These are phyloP conservation scores for Aureobasidium musti DNA, from an alignment of 2,329 filamentous ascomycete genomes.

Conservation along the genomic window DNA sequence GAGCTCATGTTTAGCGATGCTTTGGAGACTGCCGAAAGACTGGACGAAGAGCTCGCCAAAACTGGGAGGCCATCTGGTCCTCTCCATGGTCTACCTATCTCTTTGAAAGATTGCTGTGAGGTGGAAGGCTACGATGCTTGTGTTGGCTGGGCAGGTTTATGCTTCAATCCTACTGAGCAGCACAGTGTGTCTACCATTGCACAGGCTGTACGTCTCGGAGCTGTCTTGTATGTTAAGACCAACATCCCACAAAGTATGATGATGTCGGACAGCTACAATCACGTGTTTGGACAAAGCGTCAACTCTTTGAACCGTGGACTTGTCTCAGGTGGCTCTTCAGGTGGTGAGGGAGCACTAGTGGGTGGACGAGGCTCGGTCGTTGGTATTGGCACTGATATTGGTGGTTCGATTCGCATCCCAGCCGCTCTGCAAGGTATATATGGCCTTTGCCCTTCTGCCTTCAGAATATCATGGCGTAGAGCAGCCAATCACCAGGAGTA, in stretches of 20 bases:
- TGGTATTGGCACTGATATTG: conserved; percentile 59
- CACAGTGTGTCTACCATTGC: conserved; percentile 46
- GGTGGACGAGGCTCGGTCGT: conserved; percentile 56
- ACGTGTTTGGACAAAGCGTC: conserved; percentile 55
- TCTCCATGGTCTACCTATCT: conserved; percentile 58
- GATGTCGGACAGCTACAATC: conserved; percentile 56
- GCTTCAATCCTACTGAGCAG: conserved; percentile 35
- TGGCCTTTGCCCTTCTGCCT: conserved; percentile 49
- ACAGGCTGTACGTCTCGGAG: conserved; percentile 42
- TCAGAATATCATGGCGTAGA: conserved; percentile 48
- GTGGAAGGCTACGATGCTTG: conserved; percentile 43
- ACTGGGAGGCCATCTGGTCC: conserved; percentile 34
- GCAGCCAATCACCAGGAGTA: conserved; percentile 29
- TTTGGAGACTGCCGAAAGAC: conserved; percentile 33
- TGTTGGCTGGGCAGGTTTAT: conserved; percentile 39
- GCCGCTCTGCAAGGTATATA: conserved; percentile 53
- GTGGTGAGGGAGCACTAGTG: conserved; percentile 59
- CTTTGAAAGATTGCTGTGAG: conserved; percentile 56
- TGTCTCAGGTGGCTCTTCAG: conserved; percentile 57
- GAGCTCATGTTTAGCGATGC: conserved; percentile 50
- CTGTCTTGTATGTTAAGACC: conserved; percentile 56
- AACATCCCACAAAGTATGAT: conserved; percentile 59
- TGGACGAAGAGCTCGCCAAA: conserved; percentile 35
- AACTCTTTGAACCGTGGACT: conserved; percentile 58
- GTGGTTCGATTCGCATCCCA: conserved; percentile 53